phyloP scores from a whole-genome alignment of 495 filamentous ascomycete species.

The Acidiella bohemica region DNA sequence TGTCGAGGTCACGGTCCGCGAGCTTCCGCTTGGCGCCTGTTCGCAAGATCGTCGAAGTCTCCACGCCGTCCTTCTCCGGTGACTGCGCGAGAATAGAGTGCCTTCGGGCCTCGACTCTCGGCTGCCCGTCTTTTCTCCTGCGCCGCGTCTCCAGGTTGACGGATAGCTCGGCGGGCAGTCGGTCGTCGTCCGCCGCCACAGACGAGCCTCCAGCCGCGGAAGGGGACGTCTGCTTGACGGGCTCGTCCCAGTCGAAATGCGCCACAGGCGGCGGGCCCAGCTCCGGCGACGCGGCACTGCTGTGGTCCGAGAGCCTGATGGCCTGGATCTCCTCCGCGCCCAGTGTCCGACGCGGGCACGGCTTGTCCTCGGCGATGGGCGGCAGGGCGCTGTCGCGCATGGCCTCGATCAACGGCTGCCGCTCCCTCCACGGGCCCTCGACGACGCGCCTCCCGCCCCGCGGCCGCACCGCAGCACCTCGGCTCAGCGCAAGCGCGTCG shows the following conservation, averaged over 20 bases:
- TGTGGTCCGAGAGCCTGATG: conserved; percentile 17
- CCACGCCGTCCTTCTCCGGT: conserved; percentile 13
- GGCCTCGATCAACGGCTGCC: conserved; percentile 14
- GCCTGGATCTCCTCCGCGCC: conserved; percentile 29
- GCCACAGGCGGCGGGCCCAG: conserved; percentile 53
- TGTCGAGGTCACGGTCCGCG: conserved; percentile 36
- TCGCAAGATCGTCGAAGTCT: conserved; percentile 23
- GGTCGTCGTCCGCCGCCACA: conserved; percentile 12
- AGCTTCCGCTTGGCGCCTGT: conserved; percentile 52
- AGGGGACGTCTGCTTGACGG: conserved; percentile 41
- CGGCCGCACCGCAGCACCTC: not conserved
- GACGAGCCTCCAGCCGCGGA: conserved; percentile 9
- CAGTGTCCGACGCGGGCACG: conserved; percentile 56
- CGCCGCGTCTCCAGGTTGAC: conserved; percentile 39
- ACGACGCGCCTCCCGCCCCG: not conserved
- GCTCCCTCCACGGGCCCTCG: conserved; percentile 15
- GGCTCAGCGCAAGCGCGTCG: conserved; percentile 1
- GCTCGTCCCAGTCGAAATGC: conserved; percentile 48
- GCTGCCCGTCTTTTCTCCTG: conserved; percentile 37
- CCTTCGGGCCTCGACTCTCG: conserved; percentile 20
- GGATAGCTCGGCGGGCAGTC: conserved; percentile 24
- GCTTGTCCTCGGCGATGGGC: conserved; percentile 71
- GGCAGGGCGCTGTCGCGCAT: conserved; percentile 38
- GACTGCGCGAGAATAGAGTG: conserved; percentile 18
- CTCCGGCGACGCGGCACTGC: conserved; percentile 45